Conservation (phyloP, 352 stramenopile species). For the Globisporangium paddicum region DNA sequence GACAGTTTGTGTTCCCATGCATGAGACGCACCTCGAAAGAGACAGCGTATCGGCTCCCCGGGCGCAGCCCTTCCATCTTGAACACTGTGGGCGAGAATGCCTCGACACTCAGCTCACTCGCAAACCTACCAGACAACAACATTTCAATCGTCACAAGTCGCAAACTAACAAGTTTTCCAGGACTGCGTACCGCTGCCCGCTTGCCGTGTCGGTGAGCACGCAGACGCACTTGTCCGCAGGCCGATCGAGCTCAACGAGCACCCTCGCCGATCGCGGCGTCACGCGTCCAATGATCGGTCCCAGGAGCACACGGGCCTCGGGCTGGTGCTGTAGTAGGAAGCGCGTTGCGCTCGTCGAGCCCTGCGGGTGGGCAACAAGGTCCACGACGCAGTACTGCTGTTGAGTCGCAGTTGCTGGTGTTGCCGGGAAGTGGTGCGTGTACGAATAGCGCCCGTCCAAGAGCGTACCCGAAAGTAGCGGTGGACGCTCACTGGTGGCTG, state of each 20-base stretch:
- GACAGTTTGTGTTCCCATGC: neutral
- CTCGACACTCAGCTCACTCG: constrained; percentile 22
- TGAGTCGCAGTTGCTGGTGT: neutral
- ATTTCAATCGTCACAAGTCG: neutral
- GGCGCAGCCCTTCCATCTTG: constrained; percentile 52
- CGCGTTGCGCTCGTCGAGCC: constrained; percentile 25
- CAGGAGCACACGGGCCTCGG: constrained; percentile 38
- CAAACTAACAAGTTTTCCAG: too few species aligned
- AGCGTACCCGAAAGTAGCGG: neutral
- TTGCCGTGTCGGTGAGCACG: constrained; percentile 27
- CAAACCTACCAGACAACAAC: constrained; percentile 15
- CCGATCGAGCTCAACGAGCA: constrained; percentile 62
- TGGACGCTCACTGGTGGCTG: neutral
- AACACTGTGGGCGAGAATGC: constrained; percentile 53
- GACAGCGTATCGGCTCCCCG: constrained; percentile 50
- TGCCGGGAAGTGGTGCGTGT: constrained; percentile 22
- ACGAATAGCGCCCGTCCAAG: constrained; percentile 11
- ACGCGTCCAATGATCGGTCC: constrained; percentile 62
- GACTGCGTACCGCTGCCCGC: constrained; percentile 27
- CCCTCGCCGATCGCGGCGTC: constrained; percentile 40
- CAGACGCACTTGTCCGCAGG: constrained; percentile 30
- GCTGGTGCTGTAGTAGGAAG: constrained; percentile 32
- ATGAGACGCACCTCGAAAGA: constrained; percentile 38
- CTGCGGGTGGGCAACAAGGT: constrained; percentile 40
- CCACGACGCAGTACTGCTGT: constrained; percentile 42